Evolutionary conservation across 768 basidiomycete species (phyloP).

Genomic region (Strobilomyces confusus): DNA sequence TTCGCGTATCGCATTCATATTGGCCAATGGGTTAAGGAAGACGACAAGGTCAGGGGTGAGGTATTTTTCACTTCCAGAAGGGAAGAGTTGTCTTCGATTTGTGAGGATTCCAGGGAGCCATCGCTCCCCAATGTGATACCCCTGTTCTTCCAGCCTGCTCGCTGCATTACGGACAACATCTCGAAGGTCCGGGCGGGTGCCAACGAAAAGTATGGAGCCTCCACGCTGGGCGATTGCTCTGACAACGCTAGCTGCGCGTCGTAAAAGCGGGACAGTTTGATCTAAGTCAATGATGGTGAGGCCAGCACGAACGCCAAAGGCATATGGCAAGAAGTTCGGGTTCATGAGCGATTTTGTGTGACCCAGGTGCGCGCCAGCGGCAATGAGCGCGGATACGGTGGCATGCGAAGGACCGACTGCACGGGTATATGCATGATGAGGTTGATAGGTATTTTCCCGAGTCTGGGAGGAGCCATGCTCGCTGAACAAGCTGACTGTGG

Average conservation of each 20-base stretch:
- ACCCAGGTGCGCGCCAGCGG: constrained; percentile 92
- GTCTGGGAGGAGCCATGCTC: constrained; percentile 77
- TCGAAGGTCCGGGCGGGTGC: constrained; percentile 77
- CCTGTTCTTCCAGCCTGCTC: constrained; percentile 72
- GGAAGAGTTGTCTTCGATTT: constrained; percentile 74
- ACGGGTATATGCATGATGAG: constrained; percentile 64
- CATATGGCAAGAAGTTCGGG: constrained; percentile 86
- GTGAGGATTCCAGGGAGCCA: constrained; percentile 97
- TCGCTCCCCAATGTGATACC: constrained; percentile 78
- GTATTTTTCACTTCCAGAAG: constrained; percentile 49
- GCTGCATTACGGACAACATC: constrained; percentile 75
- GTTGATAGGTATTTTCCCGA: constrained; percentile 63
- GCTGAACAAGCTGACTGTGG: constrained; percentile 56
- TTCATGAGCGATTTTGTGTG: constrained; percentile 83
- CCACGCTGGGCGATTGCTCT: constrained; percentile 76
- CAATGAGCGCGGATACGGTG: constrained; percentile 86
- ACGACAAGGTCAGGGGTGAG: constrained; percentile 83
- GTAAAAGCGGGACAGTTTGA: constrained; percentile 85
- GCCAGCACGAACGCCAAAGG: constrained; percentile 87
- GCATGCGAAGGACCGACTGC: constrained; percentile 57
- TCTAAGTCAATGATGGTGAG: constrained; percentile 94
- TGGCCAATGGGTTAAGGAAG: constrained; percentile 85
- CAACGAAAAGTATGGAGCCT: constrained; percentile 87
- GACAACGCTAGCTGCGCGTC: constrained; percentile 85
- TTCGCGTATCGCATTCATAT: constrained; percentile 85